Evolutionary conservation across 306 rosid species (phyloP), one percentile per base, ranked within the genome.

Genomic region (Quillaja saponaria): DNA sequence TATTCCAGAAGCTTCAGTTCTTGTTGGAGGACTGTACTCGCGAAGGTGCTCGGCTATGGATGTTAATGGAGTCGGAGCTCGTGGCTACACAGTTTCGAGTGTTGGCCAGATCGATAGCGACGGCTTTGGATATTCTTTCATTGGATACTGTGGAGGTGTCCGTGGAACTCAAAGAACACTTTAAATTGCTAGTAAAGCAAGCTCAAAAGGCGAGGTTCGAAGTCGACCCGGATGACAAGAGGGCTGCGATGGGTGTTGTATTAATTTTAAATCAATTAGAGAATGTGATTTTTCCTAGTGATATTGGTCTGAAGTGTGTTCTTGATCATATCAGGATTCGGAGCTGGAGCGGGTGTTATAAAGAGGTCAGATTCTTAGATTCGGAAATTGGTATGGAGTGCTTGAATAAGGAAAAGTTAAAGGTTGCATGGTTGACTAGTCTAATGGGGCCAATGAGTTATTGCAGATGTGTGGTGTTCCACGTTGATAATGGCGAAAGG

Each of bases 281-380:
- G 74, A 69, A 63, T 14, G 66, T 71, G 47, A 48, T 72, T 63
- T 34, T 54, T n/a, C 94, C 94, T 14, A 46, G 60, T 28, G 72
- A 13, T 76, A 51, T 66, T 47, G 74, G 69, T 19, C 46, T 92
- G 37, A 81, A 53, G 53, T n/a, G 66, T 63, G 78, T 83, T 62
- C 80, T 92, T 21, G 86, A 72, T 69, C 69, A 84, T 58, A 58
- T 84, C n/a, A 83, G 94, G 53, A 68, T 86, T 63, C 19, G 42
- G 2, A 51, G 34, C 13, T 86, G 96, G 99, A 76, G 86, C 64
- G 75, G 59, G 65, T 84, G 90, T 14, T 74, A 81, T 37, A 81
- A 68, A 48, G 95, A 81, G 69, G 82, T 81, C 63, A 87, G 76
- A 69, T 86, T 92, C 53, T 68, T 92, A 76, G 95, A 83, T 49